Evolutionary conservation across 1,284 basidiomycete species (phyloP), one percentile per base, ranked within the genome.

Genomic region (Cryptococcus neoformans): DNA sequence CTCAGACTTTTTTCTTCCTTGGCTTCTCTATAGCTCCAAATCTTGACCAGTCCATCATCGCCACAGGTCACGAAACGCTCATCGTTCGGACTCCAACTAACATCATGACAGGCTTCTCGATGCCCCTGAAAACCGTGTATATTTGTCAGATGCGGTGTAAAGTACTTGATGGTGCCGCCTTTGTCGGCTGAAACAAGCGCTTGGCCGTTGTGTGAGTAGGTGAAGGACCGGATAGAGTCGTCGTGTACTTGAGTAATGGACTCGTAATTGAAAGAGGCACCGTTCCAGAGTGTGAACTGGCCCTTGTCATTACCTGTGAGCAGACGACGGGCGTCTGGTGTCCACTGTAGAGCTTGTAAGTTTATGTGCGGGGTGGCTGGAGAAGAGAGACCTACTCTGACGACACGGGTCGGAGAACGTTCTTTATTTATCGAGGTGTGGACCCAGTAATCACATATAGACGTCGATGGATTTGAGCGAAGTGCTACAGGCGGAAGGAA

Each of bases 391-490:
- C 88, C 67, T 65, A 92, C 92, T 68, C 86, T 85, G 28, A 97
- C 94, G 37, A 94, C 88, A 65, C 98, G 95, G 50, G 98, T 93
- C 0, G 95, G 94, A 79, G 92, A 96, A 53, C 93, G 84, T 64
- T 98, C 92, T 79, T 99, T 99, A 82, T 99, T 99, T 50, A 94
- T 97, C 6, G 92, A 95, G 0, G 94, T 98, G 75, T 99, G 96
- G 10, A 97, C 89, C 67, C 97, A 96, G 72, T 93, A 92, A 45
- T 92, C 94, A 70, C 92, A 92, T 53, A 97, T 81, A 0, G 92
- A 96, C 0, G 91, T 95, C 2, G 92, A 90, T 1, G 88, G 82
- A 73, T 97, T 95, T 56, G 85, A 84, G 14, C 86, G 84, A 73
- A 97, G 96, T 39, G 92, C 94, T 70, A 87, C 87, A 0, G 95